phyloP scores from a whole-genome alignment of 208 protist genomes.

The Leishmania tarentolae region DNA sequence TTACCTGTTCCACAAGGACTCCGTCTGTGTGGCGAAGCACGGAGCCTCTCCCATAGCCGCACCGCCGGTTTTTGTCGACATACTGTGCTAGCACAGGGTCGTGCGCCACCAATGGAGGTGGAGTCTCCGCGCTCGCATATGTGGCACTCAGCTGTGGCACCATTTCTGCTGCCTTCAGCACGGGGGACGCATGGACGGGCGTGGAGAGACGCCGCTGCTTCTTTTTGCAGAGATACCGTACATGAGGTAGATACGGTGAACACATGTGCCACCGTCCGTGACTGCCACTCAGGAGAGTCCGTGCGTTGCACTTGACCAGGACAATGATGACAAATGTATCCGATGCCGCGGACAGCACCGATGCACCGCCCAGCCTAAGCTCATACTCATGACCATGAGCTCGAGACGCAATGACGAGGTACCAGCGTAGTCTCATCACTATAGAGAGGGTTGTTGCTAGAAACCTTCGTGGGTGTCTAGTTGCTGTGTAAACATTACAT shows the following conservation, averaged over 20 bases:
- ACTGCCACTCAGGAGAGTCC: neutral
- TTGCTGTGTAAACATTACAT: conserved; percentile 26
- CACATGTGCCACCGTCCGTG: neutral
- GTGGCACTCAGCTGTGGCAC: neutral
- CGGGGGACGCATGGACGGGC: neutral
- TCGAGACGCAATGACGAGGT: neutral
- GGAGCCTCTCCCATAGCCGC: neutral
- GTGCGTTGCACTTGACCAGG: neutral
- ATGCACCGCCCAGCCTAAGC: neutral
- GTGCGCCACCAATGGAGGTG: neutral
- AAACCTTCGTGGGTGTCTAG: conserved; percentile 43
- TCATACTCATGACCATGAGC: neutral
- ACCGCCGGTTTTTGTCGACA: neutral
- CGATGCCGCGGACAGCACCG: neutral
- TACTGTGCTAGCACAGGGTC: neutral
- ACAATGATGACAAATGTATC: neutral
- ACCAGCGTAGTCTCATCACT: conserved; percentile 22
- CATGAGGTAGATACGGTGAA: neutral
- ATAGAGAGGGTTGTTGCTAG: conserved; percentile 38
- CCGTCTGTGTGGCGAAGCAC: neutral
- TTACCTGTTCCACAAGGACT: neutral
- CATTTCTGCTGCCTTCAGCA: neutral
- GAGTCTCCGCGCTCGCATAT: neutral
- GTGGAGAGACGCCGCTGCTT: neutral
- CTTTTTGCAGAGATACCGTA: neutral